These are phyloP conservation scores for Mitragyna speciosa DNA, from an alignment of 257 asterid genomes.

Conservation along the genomic window DNA sequence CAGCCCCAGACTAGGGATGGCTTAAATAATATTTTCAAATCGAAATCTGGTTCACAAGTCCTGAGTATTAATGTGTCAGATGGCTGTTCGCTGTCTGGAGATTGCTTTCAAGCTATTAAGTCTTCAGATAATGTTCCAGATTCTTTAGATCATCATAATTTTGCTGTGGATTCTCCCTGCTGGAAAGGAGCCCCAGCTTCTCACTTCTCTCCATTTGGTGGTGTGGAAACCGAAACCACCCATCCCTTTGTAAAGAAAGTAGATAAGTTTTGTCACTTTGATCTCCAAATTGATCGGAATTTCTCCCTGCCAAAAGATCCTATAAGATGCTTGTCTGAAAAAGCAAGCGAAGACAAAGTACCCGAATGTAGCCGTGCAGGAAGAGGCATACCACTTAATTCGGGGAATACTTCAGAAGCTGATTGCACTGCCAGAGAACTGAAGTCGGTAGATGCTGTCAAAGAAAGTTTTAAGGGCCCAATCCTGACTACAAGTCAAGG, in stretches of 20 bases:
- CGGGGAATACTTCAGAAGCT: conserved; percentile 32
- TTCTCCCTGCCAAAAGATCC: conserved; percentile 37
- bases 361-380: conserved; percentile 34
- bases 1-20: conserved; percentile 30
- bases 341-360: conserved; percentile 32
- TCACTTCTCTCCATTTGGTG: conserved; percentile 44
- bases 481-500: conserved; percentile 31
- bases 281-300: conserved; percentile 32
- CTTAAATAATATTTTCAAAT: conserved; percentile 21
- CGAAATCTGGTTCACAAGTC: conserved; percentile 39
- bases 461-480: conserved; percentile 27
- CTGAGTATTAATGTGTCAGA: conserved; percentile 30
- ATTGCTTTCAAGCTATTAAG: conserved; percentile 36
- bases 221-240: conserved; percentile 39
- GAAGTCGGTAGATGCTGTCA: conserved; percentile 27
- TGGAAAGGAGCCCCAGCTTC: conserved; percentile 88
- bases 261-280: conserved; percentile 36
- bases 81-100: conserved; percentile 30
- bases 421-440: conserved; percentile 33
- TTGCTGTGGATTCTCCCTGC: conserved; percentile 90
- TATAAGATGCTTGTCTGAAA: conserved; percentile 28
- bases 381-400: conserved; percentile 22
- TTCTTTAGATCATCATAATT: conserved; percentile 56
- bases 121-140: conserved; percentile 51
- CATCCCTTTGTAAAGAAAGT: conserved; percentile 31